Evolutionary conservation across 1,139 yeast genomes (phyloP).

Genomic region (Kurtzmaniella quercitrusa): DNA sequence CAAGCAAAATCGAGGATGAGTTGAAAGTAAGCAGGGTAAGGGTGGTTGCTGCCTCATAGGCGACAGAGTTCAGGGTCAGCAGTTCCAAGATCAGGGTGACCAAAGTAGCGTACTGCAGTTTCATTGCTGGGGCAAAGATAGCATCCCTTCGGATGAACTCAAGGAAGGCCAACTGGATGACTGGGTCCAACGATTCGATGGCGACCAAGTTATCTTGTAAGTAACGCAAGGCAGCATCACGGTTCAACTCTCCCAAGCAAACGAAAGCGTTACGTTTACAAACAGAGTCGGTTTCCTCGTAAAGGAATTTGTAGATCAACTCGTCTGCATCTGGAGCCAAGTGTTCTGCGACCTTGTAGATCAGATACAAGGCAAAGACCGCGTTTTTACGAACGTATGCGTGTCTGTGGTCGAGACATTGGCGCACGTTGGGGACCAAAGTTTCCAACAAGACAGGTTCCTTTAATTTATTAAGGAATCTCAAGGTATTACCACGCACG

Average conservation of each 20-base stretch:
- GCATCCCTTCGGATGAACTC: slow-evolving; percentile 91
- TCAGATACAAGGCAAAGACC: slow-evolving; percentile 82
- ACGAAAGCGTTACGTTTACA: slow-evolving; percentile 96
- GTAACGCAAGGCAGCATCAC: slow-evolving; percentile 80
- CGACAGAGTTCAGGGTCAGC: slow-evolving; percentile 68
- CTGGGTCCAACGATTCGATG: slow-evolving; percentile 72
- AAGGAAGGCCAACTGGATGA: slow-evolving; percentile 83
- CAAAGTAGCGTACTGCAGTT: slow-evolving; percentile 67
- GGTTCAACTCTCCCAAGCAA: slow-evolving; percentile 75
- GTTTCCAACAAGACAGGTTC: slow-evolving; percentile 96
- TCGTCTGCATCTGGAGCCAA: slow-evolving; percentile 95
- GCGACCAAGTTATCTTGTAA: slow-evolving; percentile 66
- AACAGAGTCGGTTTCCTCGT: slow-evolving; percentile 84
- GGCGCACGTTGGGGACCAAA: slow-evolving; percentile 86
- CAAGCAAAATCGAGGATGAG: slow-evolving; percentile 63
- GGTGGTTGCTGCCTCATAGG: slow-evolving; percentile 89
- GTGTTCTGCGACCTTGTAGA: slow-evolving; percentile 78
- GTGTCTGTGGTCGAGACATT: slow-evolving; percentile 92
- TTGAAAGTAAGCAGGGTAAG: slow-evolving; percentile 69
- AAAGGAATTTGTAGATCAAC: slow-evolving; percentile 67
- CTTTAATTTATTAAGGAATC: slow-evolving; percentile 84
- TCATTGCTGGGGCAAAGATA: slow-evolving; percentile 51
- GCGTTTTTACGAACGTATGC: slow-evolving; percentile 98
- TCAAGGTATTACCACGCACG: slow-evolving; percentile 90
- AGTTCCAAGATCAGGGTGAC: slow-evolving; percentile 71